Conservation (phyloP, 2,329 filamentous ascomycete species). For the Monosporascus cannonballus region DNA sequence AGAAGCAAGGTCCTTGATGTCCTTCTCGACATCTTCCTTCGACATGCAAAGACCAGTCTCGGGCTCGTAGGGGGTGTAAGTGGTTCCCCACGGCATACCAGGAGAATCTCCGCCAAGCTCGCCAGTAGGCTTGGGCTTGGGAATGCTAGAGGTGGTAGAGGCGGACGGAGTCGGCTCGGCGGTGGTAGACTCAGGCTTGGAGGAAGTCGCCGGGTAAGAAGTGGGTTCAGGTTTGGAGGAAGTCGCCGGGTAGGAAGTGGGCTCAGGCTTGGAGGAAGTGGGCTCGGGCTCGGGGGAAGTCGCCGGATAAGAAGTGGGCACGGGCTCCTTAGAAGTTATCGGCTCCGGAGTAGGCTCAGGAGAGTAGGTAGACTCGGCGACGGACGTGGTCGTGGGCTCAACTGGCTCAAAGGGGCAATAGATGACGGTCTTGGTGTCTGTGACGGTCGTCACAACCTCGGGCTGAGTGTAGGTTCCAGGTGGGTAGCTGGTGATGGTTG, state of each 20-base stretch:
- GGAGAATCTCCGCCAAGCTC: slow-evolving; percentile 29
- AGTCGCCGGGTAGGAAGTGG: slow-evolving; percentile 19
- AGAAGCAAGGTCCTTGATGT: slow-evolving; percentile 55
- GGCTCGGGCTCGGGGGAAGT: slow-evolving; percentile 6
- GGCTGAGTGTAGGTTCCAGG: slow-evolving; percentile 71
- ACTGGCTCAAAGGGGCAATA: slow-evolving; percentile 56
- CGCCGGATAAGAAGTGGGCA: slow-evolving; percentile 17
- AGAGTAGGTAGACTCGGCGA: slow-evolving; percentile 15
- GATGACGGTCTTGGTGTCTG: slow-evolving; percentile 60
- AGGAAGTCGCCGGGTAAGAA: slow-evolving; percentile 11
- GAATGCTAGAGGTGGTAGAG: slow-evolving; percentile 14
- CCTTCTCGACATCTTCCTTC: slow-evolving; percentile 47
- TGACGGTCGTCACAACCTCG: slow-evolving; percentile 60
- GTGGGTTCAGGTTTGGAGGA: slow-evolving; percentile 14
- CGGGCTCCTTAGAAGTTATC: slow-evolving; percentile 11
- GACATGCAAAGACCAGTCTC: slow-evolving; percentile 58
- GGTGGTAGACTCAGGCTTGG: slow-evolving; percentile 13
- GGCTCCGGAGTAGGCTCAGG: slow-evolving; percentile 18
- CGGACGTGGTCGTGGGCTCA: slow-evolving; percentile 23
- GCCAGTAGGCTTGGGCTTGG: slow-evolving; percentile 20
- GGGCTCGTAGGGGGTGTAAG: slow-evolving; percentile 69
- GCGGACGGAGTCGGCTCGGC: slow-evolving; percentile 18
- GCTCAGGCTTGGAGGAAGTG: too few relatives aligned
- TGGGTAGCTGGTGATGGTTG: slow-evolving; percentile 55
- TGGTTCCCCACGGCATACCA: slow-evolving; percentile 63